Evolutionary conservation across 1,139 yeast species (phyloP).

Genomic region (Debaryomyces robertsiae): DNA sequence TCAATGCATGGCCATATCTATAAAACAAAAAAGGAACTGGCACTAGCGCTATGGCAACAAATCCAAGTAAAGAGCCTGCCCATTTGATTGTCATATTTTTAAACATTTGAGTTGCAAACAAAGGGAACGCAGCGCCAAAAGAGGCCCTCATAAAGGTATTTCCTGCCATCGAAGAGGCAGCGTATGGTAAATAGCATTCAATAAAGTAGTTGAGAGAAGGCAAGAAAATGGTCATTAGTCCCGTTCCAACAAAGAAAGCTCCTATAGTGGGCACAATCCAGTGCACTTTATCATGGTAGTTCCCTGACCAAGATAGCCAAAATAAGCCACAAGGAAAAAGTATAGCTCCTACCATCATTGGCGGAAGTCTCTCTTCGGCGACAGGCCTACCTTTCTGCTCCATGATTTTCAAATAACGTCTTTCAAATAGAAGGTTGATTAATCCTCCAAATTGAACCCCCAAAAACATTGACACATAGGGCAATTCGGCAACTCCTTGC

Average conservation of each 20-base stretch:
- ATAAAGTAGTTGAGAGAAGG: constrained; percentile 79
- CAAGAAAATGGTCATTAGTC: constrained; percentile 73
- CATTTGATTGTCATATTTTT: constrained; percentile 73
- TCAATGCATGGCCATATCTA: constrained; percentile 61
- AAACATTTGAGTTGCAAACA: constrained; percentile 68
- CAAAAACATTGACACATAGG: constrained; percentile 60
- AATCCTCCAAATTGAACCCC: constrained; percentile 65
- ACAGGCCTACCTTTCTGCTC: constrained; percentile 57
- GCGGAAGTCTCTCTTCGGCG: constrained; percentile 79
- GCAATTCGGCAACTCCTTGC: constrained; percentile 59
- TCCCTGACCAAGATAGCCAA: constrained; percentile 88
- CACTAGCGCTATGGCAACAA: constrained; percentile 59
- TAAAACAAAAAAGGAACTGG: constrained; percentile 77
- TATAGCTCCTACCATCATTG: constrained; percentile 71
- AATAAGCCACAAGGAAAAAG: constrained; percentile 75
- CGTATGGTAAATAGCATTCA: constrained; percentile 60
- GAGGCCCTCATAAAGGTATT: constrained; percentile 74
- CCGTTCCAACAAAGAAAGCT: constrained; percentile 72
- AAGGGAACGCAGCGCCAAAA: constrained; percentile 54
- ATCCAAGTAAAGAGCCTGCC: constrained; percentile 81
- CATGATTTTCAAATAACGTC: constrained; percentile 25
- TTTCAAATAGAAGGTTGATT: constrained; percentile 32
- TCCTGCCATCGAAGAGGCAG: constrained; percentile 76
- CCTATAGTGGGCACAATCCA: constrained; percentile 88
- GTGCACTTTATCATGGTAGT: constrained; percentile 64